A percentile compares a stretch with the other conserved stretches of the same genome.
phyloP scores from a whole-genome alignment of 2,329 filamentous ascomycete species.

The Cadophora gregata region DNA sequence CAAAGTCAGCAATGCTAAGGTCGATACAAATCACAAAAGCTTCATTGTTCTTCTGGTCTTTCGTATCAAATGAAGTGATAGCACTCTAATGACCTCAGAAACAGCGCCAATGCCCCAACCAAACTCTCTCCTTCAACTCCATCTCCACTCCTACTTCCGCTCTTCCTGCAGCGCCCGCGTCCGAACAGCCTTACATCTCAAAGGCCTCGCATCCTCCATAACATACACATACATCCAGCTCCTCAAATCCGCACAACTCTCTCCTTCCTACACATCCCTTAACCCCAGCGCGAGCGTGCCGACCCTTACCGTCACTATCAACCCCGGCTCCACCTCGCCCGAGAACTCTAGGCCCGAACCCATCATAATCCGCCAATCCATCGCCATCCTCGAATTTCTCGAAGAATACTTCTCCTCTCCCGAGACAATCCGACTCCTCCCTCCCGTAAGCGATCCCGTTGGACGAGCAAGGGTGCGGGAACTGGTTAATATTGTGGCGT shows the following conservation, averaged over 20 bases:
- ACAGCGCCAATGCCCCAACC: neutral
- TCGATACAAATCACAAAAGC: too few relatives aligned
- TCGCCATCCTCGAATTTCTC: slow-evolving; percentile 66
- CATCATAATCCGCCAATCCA: slow-evolving; percentile 60
- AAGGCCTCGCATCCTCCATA: slow-evolving; percentile 52
- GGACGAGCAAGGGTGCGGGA: slow-evolving; percentile 58
- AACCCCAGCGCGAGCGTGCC: slow-evolving; percentile 64
- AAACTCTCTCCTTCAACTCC: slow-evolving; percentile 31
- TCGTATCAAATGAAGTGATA: too few relatives aligned
- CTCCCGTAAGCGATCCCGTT: slow-evolving; percentile 47
- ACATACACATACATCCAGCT: slow-evolving; percentile 58
- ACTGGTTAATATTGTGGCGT: slow-evolving; percentile 58
- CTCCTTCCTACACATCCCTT: slow-evolving; percentile 50
- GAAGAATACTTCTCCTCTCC: slow-evolving; percentile 56
- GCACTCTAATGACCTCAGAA: too few relatives aligned
- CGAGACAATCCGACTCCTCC: slow-evolving; percentile 51
- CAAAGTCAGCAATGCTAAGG: too few relatives aligned
- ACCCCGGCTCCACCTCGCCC: neutral
- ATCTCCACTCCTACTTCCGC: slow-evolving; percentile 65
- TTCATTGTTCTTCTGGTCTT: too few relatives aligned
- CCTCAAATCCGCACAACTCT: slow-evolving; percentile 57
- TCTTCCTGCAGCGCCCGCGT: slow-evolving; percentile 68
- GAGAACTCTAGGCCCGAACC: too few relatives aligned
- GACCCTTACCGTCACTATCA: slow-evolving; percentile 51
- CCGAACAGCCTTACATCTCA: slow-evolving; percentile 63